These are phyloP conservation scores for Rhytidhysteron rufulum DNA, from an alignment of 2,329 filamentous ascomycete species.

Conservation along the genomic window DNA sequence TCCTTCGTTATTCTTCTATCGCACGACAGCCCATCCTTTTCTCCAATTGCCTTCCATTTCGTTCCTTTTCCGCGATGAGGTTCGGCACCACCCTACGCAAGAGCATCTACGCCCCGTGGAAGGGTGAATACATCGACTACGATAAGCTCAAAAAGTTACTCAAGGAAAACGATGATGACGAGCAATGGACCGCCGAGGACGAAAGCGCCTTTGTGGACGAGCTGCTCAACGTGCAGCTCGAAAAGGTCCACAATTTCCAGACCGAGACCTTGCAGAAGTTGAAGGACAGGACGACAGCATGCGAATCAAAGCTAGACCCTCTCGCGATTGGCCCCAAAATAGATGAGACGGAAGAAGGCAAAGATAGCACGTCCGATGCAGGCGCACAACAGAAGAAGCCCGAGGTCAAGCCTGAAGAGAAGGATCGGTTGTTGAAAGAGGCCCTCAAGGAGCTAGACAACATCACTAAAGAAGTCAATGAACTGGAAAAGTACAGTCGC, in stretches of 20 bases:
- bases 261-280: slow-evolving; percentile 75
- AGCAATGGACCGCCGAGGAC: slow-evolving; percentile 85
- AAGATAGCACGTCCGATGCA: slow-evolving; percentile 13
- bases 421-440: slow-evolving; percentile 58
- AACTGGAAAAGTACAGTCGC: slow-evolving; percentile 90
- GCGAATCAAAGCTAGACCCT: slow-evolving; percentile 61
- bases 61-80: slow-evolving; percentile 59
- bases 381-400: slow-evolving; percentile 17
- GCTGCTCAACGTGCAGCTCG: slow-evolving; percentile 87
- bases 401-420: slow-evolving; percentile 36
- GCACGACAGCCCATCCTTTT: too few species aligned
- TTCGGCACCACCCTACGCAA: slow-evolving; percentile 86
- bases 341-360: slow-evolving; percentile 20
- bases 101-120: slow-evolving; percentile 82
- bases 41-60: slow-evolving; percentile 1
- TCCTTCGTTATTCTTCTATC: too few species aligned
- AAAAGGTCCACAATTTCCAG: slow-evolving; percentile 92
- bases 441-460: slow-evolving; percentile 76
- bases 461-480: slow-evolving; percentile 86
- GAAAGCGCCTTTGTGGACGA: slow-evolving; percentile 93
- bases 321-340: slow-evolving; percentile 40
- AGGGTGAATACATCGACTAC: slow-evolving; percentile 93
- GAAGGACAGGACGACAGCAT: slow-evolving; percentile 72
- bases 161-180: slow-evolving; percentile 66
- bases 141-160: slow-evolving; percentile 85